phyloP scores from a whole-genome alignment of 345 rosid species.

The Euclidium syriacum region DNA sequence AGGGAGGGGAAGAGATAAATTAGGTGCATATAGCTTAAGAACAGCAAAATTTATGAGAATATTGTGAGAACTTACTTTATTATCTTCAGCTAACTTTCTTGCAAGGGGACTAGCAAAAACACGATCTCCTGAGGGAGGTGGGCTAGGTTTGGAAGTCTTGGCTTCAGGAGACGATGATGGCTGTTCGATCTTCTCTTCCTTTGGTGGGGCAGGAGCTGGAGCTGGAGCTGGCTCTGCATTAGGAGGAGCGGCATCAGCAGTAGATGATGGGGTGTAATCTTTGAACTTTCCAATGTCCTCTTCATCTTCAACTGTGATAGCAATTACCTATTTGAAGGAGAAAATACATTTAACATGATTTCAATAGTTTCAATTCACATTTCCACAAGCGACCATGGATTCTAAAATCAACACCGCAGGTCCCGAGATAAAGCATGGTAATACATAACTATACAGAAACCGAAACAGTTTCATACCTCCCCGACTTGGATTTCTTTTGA shows the following conservation, averaged over 20 bases:
- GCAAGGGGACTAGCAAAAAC: constrained; percentile 91
- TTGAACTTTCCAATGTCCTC: constrained; percentile 77
- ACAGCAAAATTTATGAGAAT: neutral
- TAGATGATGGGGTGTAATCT: constrained; percentile 74
- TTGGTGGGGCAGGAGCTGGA: constrained; percentile 54
- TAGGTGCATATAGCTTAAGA: neutral
- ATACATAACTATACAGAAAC: constrained; percentile 5
- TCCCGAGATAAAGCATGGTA: neutral
- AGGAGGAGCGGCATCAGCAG: constrained; percentile 37
- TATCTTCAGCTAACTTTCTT: constrained; percentile 84
- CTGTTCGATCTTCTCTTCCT: constrained; percentile 51
- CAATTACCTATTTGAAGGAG: constrained; percentile 55
- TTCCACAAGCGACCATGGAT: constrained; percentile 1
- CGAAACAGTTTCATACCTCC: constrained; percentile 49
- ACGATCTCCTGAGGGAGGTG: constrained; percentile 61
- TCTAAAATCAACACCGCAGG: neutral
- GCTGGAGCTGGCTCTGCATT: constrained; percentile 49
- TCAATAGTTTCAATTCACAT: neutral
- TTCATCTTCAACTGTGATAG: constrained; percentile 92
- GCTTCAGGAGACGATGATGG: constrained; percentile 56
- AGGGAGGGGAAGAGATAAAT: constrained; percentile 1
- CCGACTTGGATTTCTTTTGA: constrained; percentile 92
- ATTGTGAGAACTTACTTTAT: constrained; percentile 44
- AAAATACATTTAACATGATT: constrained; percentile 14
- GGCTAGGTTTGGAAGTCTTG: constrained; percentile 46